Evolutionary conservation across 306 rosid species (phyloP).

Genomic region (Glycine tomentella): DNA sequence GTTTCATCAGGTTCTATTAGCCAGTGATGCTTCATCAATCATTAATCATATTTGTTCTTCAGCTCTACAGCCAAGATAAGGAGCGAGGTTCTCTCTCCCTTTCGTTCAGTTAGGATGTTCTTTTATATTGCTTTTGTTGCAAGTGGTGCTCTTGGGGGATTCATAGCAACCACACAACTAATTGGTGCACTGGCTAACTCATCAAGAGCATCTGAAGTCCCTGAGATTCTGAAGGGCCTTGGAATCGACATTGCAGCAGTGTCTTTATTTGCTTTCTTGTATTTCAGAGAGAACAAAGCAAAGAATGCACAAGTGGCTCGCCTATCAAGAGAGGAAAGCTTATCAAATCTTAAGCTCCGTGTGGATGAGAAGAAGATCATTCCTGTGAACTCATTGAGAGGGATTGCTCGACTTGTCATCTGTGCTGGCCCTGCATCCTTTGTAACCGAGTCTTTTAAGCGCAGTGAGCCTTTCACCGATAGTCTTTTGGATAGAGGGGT

Average conservation of each 20-base stretch:
- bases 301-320: slow-evolving; percentile 80
- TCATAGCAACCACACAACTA: slow-evolving; percentile 77
- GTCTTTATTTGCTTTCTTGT: slow-evolving; percentile 77
- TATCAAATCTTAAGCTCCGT: slow-evolving; percentile 86
- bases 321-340: slow-evolving; percentile 84
- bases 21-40: slow-evolving; percentile 57
- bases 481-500: slow-evolving; percentile 87
- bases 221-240: slow-evolving; percentile 70
- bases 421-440: slow-evolving; percentile 85
- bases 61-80: slow-evolving; percentile 90
- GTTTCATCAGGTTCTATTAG: slow-evolving; percentile 58
- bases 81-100: slow-evolving; percentile 84
- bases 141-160: slow-evolving; percentile 74
- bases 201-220: slow-evolving; percentile 65
- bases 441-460: slow-evolving; percentile 69
- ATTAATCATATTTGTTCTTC: slow-evolving; percentile 62
- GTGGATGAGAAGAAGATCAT: slow-evolving; percentile 71
- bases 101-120: slow-evolving; percentile 91
- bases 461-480: slow-evolving; percentile 79
- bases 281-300: slow-evolving; percentile 78
- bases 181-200: slow-evolving; percentile 76
- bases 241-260: slow-evolving; percentile 89
- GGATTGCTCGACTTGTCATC: slow-evolving; percentile 85
- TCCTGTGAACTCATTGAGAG: slow-evolving; percentile 74
- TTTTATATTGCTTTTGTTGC: slow-evolving; percentile 75